Percentiles rank a stretch among this genome's conserved stretches.
Evolutionary conservation across 108 stramenopile genomes (phyloP).

Genomic region (Asterionellopsis glacialis): DNA sequence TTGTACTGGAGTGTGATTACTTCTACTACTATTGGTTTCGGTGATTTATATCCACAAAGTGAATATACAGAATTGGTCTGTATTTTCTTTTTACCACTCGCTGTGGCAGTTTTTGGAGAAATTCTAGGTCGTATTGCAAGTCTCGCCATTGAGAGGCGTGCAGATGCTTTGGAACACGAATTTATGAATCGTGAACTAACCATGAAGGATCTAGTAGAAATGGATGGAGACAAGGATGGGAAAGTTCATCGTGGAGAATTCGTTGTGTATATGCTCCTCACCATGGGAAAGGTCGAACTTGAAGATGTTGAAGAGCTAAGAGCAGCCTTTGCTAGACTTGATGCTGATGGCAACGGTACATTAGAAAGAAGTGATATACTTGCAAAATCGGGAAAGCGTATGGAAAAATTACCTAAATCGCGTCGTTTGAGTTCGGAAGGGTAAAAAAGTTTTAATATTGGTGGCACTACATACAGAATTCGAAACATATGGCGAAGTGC

Average conservation of each 20-base stretch:
- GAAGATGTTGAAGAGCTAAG: constrained; percentile 26
- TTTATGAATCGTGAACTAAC: constrained; percentile 44
- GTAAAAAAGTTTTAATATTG: too few species aligned
- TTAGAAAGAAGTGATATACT: constrained; percentile 1
- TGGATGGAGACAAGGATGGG: constrained; percentile 47
- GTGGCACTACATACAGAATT: too few species aligned
- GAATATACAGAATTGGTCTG: constrained; percentile 15
- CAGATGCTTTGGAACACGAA: constrained; percentile 21
- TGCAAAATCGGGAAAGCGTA: too few species aligned
- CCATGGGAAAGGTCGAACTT: constrained; percentile 61
- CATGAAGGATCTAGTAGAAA: constrained; percentile 34
- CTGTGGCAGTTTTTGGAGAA: constrained; percentile 42
- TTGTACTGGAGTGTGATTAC: constrained; percentile 58
- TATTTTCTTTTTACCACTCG: constrained; percentile 53
- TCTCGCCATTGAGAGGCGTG: constrained; percentile 30
- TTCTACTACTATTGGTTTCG: constrained; percentile 55
- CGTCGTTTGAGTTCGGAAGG: too few species aligned
- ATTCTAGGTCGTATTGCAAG: constrained; percentile 39
- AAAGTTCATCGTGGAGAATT: constrained; percentile 46
- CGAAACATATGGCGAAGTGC: too few species aligned
- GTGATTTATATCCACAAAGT: constrained; percentile 35
- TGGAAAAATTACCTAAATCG: too few species aligned
- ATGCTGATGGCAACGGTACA: constrained; percentile 18
- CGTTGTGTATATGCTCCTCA: constrained; percentile 48
- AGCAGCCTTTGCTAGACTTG: constrained; percentile 21